These are phyloP conservation scores for Solanum hybrid DNA, from an alignment of 305 asterid species.

Conservation along the genomic window DNA sequence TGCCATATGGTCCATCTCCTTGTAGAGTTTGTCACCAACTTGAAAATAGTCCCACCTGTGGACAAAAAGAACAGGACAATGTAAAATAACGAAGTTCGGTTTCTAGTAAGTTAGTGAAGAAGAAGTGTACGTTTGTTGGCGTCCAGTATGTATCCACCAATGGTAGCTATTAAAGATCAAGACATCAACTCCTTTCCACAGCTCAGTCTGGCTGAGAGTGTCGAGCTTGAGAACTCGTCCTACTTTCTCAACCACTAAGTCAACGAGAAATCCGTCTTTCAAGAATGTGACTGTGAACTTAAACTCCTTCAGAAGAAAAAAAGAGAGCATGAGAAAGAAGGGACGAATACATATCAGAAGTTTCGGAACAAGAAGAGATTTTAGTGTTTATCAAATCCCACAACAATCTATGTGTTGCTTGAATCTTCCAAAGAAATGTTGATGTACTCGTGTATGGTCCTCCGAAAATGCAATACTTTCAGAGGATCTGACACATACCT, in stretches of 20 bases:
- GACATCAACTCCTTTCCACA: slow-evolving; percentile 41
- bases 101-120: neutral
- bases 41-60: slow-evolving; percentile 61
- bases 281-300: slow-evolving; percentile 30
- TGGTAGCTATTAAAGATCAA: slow-evolving; percentile 71
- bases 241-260: slow-evolving; percentile 18
- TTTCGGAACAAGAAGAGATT: neutral
- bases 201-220: slow-evolving; percentile 26
- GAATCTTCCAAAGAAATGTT: neutral
- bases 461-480: neutral
- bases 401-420: neutral
- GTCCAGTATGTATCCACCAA: slow-evolving; percentile 75
- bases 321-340: neutral
- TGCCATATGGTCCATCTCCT: slow-evolving; percentile 56
- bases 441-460: neutral
- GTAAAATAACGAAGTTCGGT: neutral
- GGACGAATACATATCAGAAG: neutral
- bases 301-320: slow-evolving; percentile 32
- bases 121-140: slow-evolving; percentile 25
- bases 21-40: slow-evolving; percentile 36
- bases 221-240: slow-evolving; percentile 51
- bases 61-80: neutral
- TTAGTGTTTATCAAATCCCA: neutral
- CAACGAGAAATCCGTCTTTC: slow-evolving; percentile 61
- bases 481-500: neutral